These are phyloP conservation scores for Rhytidhysteron rufulum DNA, from an alignment of 2,329 filamentous ascomycete genomes.

Conservation along the genomic window DNA sequence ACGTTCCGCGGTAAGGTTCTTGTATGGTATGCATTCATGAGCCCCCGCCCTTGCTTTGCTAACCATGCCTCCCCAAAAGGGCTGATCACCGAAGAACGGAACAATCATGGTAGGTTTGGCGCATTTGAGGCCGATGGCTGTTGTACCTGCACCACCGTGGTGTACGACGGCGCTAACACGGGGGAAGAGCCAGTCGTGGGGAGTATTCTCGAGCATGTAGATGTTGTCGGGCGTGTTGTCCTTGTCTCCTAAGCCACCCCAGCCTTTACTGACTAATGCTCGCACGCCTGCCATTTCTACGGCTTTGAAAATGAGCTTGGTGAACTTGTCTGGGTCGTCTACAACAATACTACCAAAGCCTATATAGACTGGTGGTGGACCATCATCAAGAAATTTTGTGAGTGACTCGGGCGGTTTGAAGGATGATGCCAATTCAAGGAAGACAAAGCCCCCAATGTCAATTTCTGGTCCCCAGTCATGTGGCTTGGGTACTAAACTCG, in stretches of 20 bases:
- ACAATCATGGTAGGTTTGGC: slow-evolving; percentile 72
- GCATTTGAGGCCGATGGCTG: slow-evolving; percentile 68
- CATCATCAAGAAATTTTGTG: slow-evolving; percentile 30
- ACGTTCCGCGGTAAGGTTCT: slow-evolving; percentile 59
- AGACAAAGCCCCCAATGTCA: slow-evolving; percentile 74
- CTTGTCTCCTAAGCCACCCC: slow-evolving; percentile 65
- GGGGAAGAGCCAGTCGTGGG: slow-evolving; percentile 75
- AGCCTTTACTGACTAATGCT: slow-evolving; percentile 70
- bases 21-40: slow-evolving; percentile 61
- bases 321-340: slow-evolving; percentile 66
- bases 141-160: slow-evolving; percentile 75
- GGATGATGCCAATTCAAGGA: slow-evolving; percentile 63
- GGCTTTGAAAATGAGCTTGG: slow-evolving; percentile 67
- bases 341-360: slow-evolving; percentile 75
- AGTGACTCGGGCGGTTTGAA: slow-evolving; percentile 58
- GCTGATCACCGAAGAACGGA: slow-evolving; percentile 76
- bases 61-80: slow-evolving; percentile 74
- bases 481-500: slow-evolving; percentile 63
- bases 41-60: slow-evolving; percentile 62
- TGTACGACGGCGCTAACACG: slow-evolving; percentile 64
- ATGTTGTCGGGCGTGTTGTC: slow-evolving; percentile 52
- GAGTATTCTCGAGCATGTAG: slow-evolving; percentile 69
- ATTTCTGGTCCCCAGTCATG: slow-evolving; percentile 66
- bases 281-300: slow-evolving; percentile 63
- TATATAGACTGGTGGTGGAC: slow-evolving; percentile 64